Base-by-base conservation (phyloP, 1,139 yeast species). In the Geotrichum macrosporum region DNA sequence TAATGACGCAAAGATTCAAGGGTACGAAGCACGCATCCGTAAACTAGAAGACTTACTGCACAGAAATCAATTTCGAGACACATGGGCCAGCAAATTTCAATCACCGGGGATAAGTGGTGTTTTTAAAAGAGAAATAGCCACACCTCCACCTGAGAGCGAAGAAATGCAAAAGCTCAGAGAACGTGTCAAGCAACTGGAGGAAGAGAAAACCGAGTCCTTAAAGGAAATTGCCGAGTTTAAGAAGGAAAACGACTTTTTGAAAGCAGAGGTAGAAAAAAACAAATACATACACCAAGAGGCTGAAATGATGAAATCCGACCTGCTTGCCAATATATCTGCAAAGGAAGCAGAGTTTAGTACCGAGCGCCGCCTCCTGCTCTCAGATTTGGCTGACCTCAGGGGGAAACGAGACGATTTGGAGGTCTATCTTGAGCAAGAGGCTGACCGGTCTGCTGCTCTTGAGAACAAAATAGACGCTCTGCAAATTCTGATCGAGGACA, bases 321-420 rank as follows among this genome's bases (percentile, higher is more conserved):
- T 83, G 22, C 63, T 81, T 33, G 84, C 81, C 6, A 83, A 83
- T 56, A 72, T 83, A 76, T 66, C 81, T 1, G 73, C 80, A 21
- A 76, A 82, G 53, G 89, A 84, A 54, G 60, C 64, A 3, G 87
- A 81, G 46, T 76, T 76, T 53, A 67, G 72, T 2, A 69, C 70
- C 30, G 89, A 82, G 57, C 68, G 82, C 3, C 70, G 71, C 37
- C 55, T 64, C 2, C 69, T 76, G 31, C 76, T 73, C 49, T 68
- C 69, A 10, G 84, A 81, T 50, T 69, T 80, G 38, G 73, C 71
- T 33, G 64, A 63, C 8, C 62, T 81, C 41, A 70, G 68, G 44
- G 51, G 61, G 26, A 66, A 68, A 36, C 46, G 72, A 30, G 78
- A 81, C 47, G 84, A 79, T 47, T 68, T 81, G 43, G 83, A 76